These are phyloP conservation scores for Pichia thaimueangensis DNA, from an alignment of 805 yeast genomes.

Conservation along the genomic window DNA sequence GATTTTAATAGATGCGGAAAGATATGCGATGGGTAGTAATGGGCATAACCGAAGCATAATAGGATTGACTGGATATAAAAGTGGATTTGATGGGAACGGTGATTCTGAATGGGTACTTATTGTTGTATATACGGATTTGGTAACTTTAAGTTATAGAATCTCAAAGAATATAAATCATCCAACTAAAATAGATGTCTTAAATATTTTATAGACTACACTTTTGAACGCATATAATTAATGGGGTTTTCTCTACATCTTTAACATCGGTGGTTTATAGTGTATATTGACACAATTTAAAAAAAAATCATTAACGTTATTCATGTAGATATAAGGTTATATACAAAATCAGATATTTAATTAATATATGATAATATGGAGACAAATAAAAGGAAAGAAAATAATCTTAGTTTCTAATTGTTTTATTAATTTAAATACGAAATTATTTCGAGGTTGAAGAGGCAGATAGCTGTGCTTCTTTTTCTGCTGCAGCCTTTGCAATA, in stretches of 20 bases:
- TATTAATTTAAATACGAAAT: too few species aligned
- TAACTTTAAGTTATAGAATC: not conserved
- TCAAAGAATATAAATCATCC: not conserved
- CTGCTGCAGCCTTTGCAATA: slow-evolving; percentile 33
- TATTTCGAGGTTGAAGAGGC: slow-evolving; percentile 1
- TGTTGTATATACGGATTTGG: slow-evolving; percentile 4
- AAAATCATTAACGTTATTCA: too few species aligned
- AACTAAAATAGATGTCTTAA: too few species aligned
- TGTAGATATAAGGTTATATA: not conserved
- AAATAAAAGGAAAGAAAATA: too few species aligned
- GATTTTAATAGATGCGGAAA: slow-evolving; percentile 29
- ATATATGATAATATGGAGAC: too few species aligned
- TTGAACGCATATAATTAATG: too few species aligned
- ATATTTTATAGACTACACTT: too few species aligned
- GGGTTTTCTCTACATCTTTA: too few species aligned
- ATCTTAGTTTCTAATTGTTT: too few species aligned
- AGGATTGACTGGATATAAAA: slow-evolving; percentile 16
- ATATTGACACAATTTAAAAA: too few species aligned
- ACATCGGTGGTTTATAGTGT: too few species aligned
- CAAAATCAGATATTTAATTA: too few species aligned
- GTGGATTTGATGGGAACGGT: slow-evolving; percentile 10
- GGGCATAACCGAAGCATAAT: slow-evolving; percentile 20
- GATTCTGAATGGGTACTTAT: slow-evolving; percentile 6
- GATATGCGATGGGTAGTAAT: slow-evolving; percentile 17
- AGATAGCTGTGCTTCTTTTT: slow-evolving; percentile 10